These are phyloP conservation scores for Globisporangium yorkense DNA, from an alignment of 352 stramenopile genomes.

Conservation along the genomic window DNA sequence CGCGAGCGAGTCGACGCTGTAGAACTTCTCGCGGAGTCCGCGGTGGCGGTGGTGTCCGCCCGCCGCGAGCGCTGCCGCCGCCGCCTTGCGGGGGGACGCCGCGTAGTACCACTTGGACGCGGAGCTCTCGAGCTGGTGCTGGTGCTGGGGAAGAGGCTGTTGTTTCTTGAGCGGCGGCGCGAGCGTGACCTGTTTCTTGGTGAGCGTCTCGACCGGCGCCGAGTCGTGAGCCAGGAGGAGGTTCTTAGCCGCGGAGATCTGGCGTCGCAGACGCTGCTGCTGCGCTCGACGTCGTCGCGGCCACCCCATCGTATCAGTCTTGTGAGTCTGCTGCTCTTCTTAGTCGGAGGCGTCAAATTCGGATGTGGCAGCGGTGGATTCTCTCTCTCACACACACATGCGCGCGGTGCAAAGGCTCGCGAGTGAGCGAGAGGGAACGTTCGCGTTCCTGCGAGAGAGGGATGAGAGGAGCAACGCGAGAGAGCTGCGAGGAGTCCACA, in stretches of 20 bases:
- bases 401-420: neutral
- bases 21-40: constrained; percentile 24
- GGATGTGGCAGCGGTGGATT: constrained; percentile 8
- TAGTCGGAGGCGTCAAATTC: constrained; percentile 7
- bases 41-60: neutral
- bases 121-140: neutral
- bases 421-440: neutral
- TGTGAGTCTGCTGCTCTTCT: neutral
- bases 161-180: neutral
- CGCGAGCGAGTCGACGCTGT: constrained; percentile 21
- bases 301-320: constrained; percentile 9
- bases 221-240: constrained; percentile 1
- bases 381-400: neutral
- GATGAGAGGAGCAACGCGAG: neutral
- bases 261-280: constrained; percentile 17
- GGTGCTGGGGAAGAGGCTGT: neutral
- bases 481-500: neutral
- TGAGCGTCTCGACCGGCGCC: neutral
- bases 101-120: constrained; percentile 2
- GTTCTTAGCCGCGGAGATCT: constrained; percentile 6
- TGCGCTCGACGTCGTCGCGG: constrained; percentile 13
- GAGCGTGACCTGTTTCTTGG: neutral
- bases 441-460: neutral
- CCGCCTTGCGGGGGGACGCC: constrained; percentile 4
- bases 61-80: neutral